Conservation (phyloP, 2,329 filamentous ascomycete species). For the Colletotrichum brevisporum region DNA sequence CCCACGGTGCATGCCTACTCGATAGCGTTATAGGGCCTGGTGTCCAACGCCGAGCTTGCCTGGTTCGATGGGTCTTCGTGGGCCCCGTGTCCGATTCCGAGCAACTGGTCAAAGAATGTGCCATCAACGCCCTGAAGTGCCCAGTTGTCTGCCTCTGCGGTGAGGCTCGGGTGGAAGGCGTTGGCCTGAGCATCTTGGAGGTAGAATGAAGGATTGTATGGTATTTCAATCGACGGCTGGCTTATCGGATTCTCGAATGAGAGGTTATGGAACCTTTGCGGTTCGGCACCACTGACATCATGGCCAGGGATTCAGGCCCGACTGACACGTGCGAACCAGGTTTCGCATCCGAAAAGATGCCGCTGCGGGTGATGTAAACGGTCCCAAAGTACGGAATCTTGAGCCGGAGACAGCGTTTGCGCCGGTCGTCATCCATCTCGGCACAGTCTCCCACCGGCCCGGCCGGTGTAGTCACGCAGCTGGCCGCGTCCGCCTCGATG, state of each 20-base stretch:
- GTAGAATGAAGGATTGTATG: too few species aligned
- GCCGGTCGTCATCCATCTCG: too few species aligned
- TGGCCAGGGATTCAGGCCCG: not conserved
- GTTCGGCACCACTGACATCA: not conserved
- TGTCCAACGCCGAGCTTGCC: too few species aligned
- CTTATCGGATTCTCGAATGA: not conserved
- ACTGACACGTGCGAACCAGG: not conserved
- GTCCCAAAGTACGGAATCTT: not conserved
- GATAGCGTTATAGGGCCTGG: too few species aligned
- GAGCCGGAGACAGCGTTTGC: not conserved
- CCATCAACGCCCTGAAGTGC: not conserved
- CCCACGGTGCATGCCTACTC: too few species aligned
- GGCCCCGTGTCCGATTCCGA: not conserved
- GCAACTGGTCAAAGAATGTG: not conserved
- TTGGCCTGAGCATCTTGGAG: conserved; percentile 41
- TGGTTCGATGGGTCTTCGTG: too few species aligned
- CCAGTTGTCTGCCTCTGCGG: not conserved
- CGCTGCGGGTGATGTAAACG: not conserved
- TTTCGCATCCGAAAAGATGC: not conserved
- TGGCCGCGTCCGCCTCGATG: conserved; percentile 14
- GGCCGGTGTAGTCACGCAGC: too few species aligned
- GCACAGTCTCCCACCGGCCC: not conserved
- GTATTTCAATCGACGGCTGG: too few species aligned
- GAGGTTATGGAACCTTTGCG: not conserved
- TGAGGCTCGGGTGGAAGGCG: conserved; percentile 45